Base-by-base conservation (phyloP, 75 land plant species). In the Sequoiadendron giganteum region DNA sequence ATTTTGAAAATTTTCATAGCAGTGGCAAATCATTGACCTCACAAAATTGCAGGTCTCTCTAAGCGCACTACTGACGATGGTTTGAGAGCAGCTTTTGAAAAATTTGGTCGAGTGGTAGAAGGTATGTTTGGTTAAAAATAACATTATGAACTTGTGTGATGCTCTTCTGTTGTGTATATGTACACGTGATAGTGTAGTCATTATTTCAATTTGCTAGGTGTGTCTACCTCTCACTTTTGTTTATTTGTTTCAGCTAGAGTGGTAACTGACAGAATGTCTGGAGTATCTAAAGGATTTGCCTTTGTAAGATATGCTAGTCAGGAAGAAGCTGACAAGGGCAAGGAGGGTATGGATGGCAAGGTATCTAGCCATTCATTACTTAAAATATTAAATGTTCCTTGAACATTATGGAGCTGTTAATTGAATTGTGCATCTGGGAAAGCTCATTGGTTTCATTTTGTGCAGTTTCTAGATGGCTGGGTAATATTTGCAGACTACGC, bases 301-400 rank as follows among this genome's bases (percentile, higher is more conserved):
- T 94, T 94, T 90, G 94, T 94, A 32, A 88, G 88, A 83, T 94
- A 94, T 87, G 86, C 90, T 30, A 89, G 93, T 19, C 1, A 90
- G 40, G 95, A 94, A 78, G 94, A 90, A 3, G 95, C 95, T 77
- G 92, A 85, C 19, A 86, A 90, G 87, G 95, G 92, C 2, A 94
- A 90, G 72, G 83, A 93, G 55, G 95, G 95, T 58, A 94, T 94
- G 95, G 94, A 94, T 94, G 95, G 94, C 87, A 91, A 94, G 94
- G 95, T 94, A 89, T 87, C 18, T 83, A 89, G 18, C 32, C 28
- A 19, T 81, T n/a, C 36, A 39, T 11, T 56, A 15, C 19, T 72
- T 34, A 30, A 32, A 19, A 25, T 28, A 25, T 70, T 56, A 10
- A 40, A 32, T 85, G 75, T 25, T 85, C 42, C 25, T 85, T 39